Base-by-base conservation (phyloP, 176 grass and related monocot genomes). In the Pharus latifolius region DNA sequence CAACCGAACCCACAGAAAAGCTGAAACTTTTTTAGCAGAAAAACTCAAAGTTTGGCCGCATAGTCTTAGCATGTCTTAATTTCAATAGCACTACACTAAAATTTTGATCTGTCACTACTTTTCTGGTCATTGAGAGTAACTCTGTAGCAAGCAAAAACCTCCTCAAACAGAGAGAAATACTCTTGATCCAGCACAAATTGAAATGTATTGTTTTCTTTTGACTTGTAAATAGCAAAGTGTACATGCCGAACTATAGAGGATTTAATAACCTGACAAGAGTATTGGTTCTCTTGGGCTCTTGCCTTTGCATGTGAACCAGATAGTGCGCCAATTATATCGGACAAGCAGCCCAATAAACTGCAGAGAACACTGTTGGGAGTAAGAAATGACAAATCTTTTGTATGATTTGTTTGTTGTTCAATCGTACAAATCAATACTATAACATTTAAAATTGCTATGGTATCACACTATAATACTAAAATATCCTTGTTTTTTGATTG, bases 321-420 rank as follows among this genome's bases (percentile, higher is more conserved):
- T 9, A 34, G 20, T 4, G 15, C 38, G 29, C 10, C 68, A 46
- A 49, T 64, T 53, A n/a, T n/a, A n/a, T n/a, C n/a, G 30, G 65
- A 83, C 57, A 71, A 25, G 22, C 74, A 27, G 28, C 56, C 72
- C 56, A 70, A 41, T 64, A 77, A 74, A 57, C 69, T 41, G 60
- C 69, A 19, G 58, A 64, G 15, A 35, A 4, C 19, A 56, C 78
- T 80, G 10, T 56, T 35, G 8, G 17, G 49, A 38, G 29, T 12
- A 40, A 8, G 49, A 65, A 61, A 57, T 48, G 50, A 65, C 69
- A 24, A 38, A 38, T 35, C 8, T 10, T 7, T 6, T 40, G 60
- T 26, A 73, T 37, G 49, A 28, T 73, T 57, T 73, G 29, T 28
- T 66, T 63, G 67, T n/a, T n/a, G n/a, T n/a, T n/a, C n/a, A n/a